Evolutionary conservation across 2,329 filamentous ascomycete species (phyloP).

Genomic region (Talaromyces funiculosus): DNA sequence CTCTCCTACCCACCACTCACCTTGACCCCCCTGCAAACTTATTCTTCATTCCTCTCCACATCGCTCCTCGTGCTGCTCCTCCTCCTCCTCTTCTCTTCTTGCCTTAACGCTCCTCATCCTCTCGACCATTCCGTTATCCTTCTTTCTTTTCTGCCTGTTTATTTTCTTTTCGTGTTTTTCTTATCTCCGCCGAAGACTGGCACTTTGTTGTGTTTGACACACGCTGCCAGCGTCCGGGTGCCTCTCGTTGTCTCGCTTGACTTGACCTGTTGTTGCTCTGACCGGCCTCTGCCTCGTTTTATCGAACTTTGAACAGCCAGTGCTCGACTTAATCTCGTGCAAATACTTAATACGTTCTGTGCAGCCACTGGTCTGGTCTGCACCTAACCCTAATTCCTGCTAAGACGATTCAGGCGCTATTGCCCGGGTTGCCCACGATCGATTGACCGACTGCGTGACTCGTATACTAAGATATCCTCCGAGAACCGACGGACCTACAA

Average conservation of each 20-base stretch:
- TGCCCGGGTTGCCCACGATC: not conserved
- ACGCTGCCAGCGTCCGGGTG: conserved; percentile 34
- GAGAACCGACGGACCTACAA: not conserved
- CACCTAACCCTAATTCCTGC: conserved; percentile 29
- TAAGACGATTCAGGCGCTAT: conserved; percentile 22
- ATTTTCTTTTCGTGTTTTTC: conserved; percentile 18
- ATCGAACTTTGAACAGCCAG: conserved; percentile 7
- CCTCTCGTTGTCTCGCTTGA: conserved; percentile 30
- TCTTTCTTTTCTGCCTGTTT: conserved; percentile 18
- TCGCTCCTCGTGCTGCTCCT: conserved; percentile 15
- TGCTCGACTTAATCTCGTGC: conserved; percentile 20
- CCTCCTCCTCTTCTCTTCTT: conserved; percentile 1
- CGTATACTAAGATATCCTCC: not conserved
- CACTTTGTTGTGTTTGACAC: conserved; percentile 43
- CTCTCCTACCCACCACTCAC: conserved; percentile 15
- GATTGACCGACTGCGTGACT: conserved; percentile 18
- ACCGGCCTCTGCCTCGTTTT: conserved; percentile 17
- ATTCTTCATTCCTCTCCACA: conserved; percentile 3
- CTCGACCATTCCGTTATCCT: not conserved
- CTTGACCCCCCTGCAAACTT: not conserved
- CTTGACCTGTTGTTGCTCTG: conserved; percentile 14
- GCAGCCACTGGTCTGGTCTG: conserved; percentile 45
- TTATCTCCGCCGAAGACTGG: conserved; percentile 24
- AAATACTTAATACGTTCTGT: conserved; percentile 28
- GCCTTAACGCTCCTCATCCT: not conserved